These are phyloP conservation scores for Draba incana DNA, from an alignment of 345 rosid genomes.

Conservation along the genomic window DNA sequence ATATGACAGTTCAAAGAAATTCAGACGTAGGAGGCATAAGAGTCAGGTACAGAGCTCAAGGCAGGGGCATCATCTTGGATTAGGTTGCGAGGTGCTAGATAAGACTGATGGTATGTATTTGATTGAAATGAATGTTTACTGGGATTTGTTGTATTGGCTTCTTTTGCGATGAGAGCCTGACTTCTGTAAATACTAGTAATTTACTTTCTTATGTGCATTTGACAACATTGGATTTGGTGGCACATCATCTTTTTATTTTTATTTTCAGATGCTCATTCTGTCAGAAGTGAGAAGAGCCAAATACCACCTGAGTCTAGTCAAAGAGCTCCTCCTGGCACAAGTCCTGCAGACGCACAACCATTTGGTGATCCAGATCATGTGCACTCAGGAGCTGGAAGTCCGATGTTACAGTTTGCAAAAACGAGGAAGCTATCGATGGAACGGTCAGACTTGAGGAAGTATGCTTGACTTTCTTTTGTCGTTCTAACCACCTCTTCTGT, in stretches of 20 bases:
- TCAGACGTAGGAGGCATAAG: slow-evolving; percentile 60
- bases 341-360: slow-evolving; percentile 56
- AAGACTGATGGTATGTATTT: slow-evolving; percentile 61
- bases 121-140: slow-evolving; percentile 8
- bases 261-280: slow-evolving; percentile 46
- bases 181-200: neutral
- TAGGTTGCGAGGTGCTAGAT: slow-evolving; percentile 57
- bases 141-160: slow-evolving; percentile 23
- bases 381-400: slow-evolving; percentile 66
- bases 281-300: slow-evolving; percentile 46
- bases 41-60: slow-evolving; percentile 58
- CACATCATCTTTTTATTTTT: neutral
- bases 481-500: neutral
- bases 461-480: slow-evolving; percentile 38
- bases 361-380: slow-evolving; percentile 67
- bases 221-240: slow-evolving; percentile 9
- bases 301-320: slow-evolving; percentile 54
- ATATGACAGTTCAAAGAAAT: slow-evolving; percentile 69
- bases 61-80: slow-evolving; percentile 61
- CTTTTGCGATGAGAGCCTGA: slow-evolving; percentile 8
- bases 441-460: slow-evolving; percentile 87
- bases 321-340: slow-evolving; percentile 46
- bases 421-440: slow-evolving; percentile 90
- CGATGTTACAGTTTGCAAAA: slow-evolving; percentile 89
- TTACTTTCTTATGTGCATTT: slow-evolving; percentile 19